Evolutionary conservation across 2,329 filamentous ascomycete species (phyloP).

Genomic region (Xylaria sp.): DNA sequence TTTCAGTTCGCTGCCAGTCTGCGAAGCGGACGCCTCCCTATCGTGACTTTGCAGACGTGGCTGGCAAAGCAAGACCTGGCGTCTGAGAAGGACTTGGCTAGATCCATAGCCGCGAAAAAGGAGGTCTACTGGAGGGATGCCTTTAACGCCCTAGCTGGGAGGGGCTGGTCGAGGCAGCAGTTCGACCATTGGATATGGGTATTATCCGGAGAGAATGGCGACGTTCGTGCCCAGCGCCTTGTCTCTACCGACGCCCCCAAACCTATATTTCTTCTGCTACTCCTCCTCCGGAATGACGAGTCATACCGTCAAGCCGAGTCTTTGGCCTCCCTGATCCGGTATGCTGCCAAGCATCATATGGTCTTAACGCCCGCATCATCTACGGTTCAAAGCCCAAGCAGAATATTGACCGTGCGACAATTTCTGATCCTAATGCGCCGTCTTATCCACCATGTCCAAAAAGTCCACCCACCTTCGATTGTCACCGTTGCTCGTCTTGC

Average conservation of each 20-base stretch:
- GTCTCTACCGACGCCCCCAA: constrained; percentile 48
- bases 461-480: constrained; percentile 46
- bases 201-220: constrained; percentile 49
- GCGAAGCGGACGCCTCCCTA: constrained; percentile 45
- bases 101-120: constrained; percentile 34
- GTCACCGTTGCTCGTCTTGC: constrained; percentile 46
- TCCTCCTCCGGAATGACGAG: constrained; percentile 51
- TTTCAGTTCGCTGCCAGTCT: constrained; percentile 34
- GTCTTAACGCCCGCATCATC: not conserved
- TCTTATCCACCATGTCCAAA: constrained; percentile 41
- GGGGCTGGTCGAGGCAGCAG: constrained; percentile 49
- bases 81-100: constrained; percentile 35
- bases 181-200: constrained; percentile 57
- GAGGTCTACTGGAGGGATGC: constrained; percentile 46
- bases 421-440: constrained; percentile 44
- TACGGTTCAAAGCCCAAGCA: not conserved
- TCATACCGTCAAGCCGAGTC: constrained; percentile 47
- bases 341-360: constrained; percentile 43
- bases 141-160: constrained; percentile 46
- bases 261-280: constrained; percentile 53
- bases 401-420: constrained; percentile 35
- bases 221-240: constrained; percentile 51
- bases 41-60: constrained; percentile 43
- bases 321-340: constrained; percentile 49
- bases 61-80: constrained; percentile 40